Conservation (phyloP, 441 rosid species). For the Erodium moschatum region DNA sequence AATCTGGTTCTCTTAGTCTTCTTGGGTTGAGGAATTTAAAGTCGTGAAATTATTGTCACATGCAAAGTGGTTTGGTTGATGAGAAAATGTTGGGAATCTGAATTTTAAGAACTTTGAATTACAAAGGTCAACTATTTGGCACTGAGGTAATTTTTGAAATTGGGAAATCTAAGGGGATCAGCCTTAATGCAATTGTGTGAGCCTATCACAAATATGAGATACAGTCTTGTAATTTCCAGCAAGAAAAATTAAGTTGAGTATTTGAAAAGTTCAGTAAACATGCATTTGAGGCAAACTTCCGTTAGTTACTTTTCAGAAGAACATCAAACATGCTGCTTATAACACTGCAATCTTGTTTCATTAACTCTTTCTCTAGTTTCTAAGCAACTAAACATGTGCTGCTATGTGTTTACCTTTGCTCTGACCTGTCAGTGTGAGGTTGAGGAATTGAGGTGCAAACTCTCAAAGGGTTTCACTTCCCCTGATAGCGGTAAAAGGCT, state of each 20-base stretch:
- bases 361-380: too few species aligned
- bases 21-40: not conserved
- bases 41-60: not conserved
- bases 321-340: not conserved
- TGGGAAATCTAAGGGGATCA: not conserved
- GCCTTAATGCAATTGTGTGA: not conserved
- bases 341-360: too few species aligned
- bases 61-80: not conserved
- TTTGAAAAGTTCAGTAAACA: not conserved
- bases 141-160: not conserved
- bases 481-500: constrained; percentile 29
- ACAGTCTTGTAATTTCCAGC: not conserved
- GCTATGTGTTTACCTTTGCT: not conserved
- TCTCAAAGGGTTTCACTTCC: constrained; percentile 31
- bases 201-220: not conserved
- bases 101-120: not conserved
- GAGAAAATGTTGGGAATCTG: not conserved
- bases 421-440: constrained; percentile 44
- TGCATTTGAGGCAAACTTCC: not conserved
- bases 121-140: not conserved
- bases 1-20: not conserved
- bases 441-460: constrained; percentile 44
- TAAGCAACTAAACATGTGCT: not conserved
- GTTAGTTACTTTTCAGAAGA: not conserved
- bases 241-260: not conserved